Evolutionary conservation across 768 basidiomycete genomes (phyloP), one percentile per base, ranked within the genome.

Genomic region (Rhodotorula sphaerocarpa): DNA sequence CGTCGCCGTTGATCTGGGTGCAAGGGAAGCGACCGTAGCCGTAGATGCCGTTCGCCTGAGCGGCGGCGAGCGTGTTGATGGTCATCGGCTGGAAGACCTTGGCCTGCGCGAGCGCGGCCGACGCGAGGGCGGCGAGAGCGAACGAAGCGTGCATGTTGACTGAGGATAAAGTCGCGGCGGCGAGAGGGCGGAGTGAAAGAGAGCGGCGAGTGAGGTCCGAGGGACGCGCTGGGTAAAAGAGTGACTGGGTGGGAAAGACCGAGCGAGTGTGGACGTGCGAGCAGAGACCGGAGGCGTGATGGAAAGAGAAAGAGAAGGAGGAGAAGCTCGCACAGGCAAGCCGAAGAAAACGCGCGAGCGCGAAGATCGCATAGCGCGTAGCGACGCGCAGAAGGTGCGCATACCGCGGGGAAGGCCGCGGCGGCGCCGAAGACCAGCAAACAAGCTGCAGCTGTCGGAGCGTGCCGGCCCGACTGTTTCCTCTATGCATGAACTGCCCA

Each of bases 1-100:
- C 39, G 46, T 48, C 52, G 18, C 52, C 59, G 52, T 54, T 55
- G 59, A 61, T 27, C 36, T 31, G 28, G 30, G 46, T 54, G 59
- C 59, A 61, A 34, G 59, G 52, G 59, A 54, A 61, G 39, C 59
- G 57, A 58, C 57, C 57, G 57, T 58, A 58, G 30, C 57, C 57
- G 3, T 15, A 1, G 25, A 25, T 7, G 51, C 20, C 36, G 36
- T 9, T 16, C 16, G 9, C 10, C 10, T 9, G 10, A 39, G 36
- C 36, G 16, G 36, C 36, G 16, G 36, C 36, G 36, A 39, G 36
- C 10, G 10, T 39, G 36, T 9, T 39, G 36, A 39, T 39, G 10
- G 36, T 16, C 36, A 10, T 9, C 10, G 36, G 36, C 36, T 39
- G 41, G 1, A 31, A 43, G 41, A 20, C 42, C 27, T 28, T 27